These are phyloP conservation scores for Podospora australis DNA, from an alignment of 495 filamentous ascomycete species.

Conservation along the genomic window DNA sequence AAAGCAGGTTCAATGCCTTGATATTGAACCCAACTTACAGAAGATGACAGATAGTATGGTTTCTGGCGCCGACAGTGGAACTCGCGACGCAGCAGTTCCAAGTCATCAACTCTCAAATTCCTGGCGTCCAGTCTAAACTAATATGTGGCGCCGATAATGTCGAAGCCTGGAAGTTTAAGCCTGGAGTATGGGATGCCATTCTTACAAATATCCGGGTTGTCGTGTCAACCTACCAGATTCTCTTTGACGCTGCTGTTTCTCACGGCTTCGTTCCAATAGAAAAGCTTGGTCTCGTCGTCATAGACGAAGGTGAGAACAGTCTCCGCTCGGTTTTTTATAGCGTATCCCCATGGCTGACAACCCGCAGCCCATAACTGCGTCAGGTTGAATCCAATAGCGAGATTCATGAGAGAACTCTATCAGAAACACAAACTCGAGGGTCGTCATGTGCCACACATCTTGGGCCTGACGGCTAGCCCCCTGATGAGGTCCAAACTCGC, in stretches of 20 bases:
- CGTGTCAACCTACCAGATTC: slow-evolving; percentile 68
- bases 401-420: slow-evolving; percentile 76
- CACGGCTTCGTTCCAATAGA: slow-evolving; percentile 74
- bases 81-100: slow-evolving; percentile 67
- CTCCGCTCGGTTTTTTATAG: neutral
- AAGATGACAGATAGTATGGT: slow-evolving; percentile 65
- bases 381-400: slow-evolving; percentile 58
- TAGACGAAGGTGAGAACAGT: slow-evolving; percentile 71
- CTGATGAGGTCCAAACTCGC: slow-evolving; percentile 51
- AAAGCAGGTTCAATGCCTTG: neutral
- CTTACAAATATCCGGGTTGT: slow-evolving; percentile 64
- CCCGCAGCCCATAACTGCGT: slow-evolving; percentile 63
- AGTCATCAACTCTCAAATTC: slow-evolving; percentile 56
- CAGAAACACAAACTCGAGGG: slow-evolving; percentile 32
- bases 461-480: slow-evolving; percentile 84
- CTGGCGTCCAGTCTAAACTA: slow-evolving; percentile 53
- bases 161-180: slow-evolving; percentile 66
- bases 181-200: slow-evolving; percentile 62
- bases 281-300: slow-evolving; percentile 64
- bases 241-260: slow-evolving; percentile 72
- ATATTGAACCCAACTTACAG: slow-evolving; percentile 15
- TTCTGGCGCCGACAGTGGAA: slow-evolving; percentile 71
- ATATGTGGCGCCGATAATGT: slow-evolving; percentile 64
- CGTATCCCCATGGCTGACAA: slow-evolving; percentile 4
- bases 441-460: slow-evolving; percentile 56